These are phyloP conservation scores for Pseudozyma flocculosa DNA, from an alignment of 1,284 basidiomycete species.

Conservation along the genomic window DNA sequence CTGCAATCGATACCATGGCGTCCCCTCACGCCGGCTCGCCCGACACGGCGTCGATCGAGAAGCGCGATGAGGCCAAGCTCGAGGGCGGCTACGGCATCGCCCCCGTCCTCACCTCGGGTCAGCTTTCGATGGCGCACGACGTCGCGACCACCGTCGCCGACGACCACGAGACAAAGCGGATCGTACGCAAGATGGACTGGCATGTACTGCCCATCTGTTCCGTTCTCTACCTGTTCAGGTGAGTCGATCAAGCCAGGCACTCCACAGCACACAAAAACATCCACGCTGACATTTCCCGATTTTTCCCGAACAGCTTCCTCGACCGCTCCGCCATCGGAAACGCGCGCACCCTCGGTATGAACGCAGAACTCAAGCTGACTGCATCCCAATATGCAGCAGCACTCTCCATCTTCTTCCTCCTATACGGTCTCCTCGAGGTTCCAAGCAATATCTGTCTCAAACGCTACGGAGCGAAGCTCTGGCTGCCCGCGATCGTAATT, in stretches of 20 bases:
- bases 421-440: slow-evolving; percentile 71
- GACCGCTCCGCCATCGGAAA: slow-evolving; percentile 81
- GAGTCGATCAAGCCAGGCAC: no score
- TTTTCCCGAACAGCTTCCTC: slow-evolving; percentile 62
- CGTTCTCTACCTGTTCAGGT: slow-evolving; percentile 67
- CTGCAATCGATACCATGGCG: slow-evolving; percentile 26
- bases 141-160: slow-evolving; percentile 26
- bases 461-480: slow-evolving; percentile 57
- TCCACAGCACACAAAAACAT: no score
- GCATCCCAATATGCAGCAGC: slow-evolving; percentile 62
- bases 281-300: no score
- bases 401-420: slow-evolving; percentile 60
- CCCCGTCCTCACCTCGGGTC: slow-evolving; percentile 33
- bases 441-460: slow-evolving; percentile 67
- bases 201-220: slow-evolving; percentile 41
- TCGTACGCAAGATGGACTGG: slow-evolving; percentile 40
- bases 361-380: slow-evolving; percentile 42
- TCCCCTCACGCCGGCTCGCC: slow-evolving; percentile 10
- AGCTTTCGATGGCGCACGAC: slow-evolving; percentile 19
- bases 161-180: slow-evolving; percentile 21
- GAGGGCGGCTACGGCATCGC: slow-evolving; percentile 28
- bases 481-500: slow-evolving; percentile 53
- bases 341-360: slow-evolving; percentile 64
- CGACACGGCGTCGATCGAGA: slow-evolving; percentile 36
- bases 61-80: slow-evolving; percentile 31